Evolutionary conservation across 345 rosid genomes (phyloP).

Genomic region (Eucalyptus brandiana): DNA sequence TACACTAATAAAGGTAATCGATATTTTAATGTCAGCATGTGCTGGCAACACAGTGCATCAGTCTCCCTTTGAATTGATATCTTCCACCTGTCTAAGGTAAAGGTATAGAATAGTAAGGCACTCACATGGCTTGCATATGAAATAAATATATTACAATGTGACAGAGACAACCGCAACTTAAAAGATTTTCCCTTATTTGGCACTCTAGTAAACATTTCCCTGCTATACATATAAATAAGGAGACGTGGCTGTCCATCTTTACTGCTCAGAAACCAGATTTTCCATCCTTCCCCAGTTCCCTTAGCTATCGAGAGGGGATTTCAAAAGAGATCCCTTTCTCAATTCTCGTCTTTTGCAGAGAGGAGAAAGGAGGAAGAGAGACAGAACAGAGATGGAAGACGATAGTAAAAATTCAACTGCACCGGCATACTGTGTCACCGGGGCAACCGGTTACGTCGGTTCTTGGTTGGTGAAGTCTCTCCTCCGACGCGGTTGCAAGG

Average conservation of each 20-base stretch:
- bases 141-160: not conserved
- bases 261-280: not conserved
- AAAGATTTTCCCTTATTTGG: not conserved
- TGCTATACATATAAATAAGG: not conserved
- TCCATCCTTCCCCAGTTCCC: not conserved
- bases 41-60: not conserved
- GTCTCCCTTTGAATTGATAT: not conserved
- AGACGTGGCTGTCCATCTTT: not conserved
- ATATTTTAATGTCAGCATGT: not conserved
- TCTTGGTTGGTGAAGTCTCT: constrained; percentile 75
- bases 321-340: not conserved
- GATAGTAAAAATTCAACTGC: not conserved
- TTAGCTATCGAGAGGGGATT: not conserved
- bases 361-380: not conserved
- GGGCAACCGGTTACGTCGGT: constrained; percentile 67
- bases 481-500: constrained; percentile 38
- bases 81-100: not conserved
- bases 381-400: not conserved
- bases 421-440: constrained; percentile 50
- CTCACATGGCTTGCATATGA: not conserved
- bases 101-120: not conserved
- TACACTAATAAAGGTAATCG: not conserved
- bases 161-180: not conserved
- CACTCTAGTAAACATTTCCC: no score
- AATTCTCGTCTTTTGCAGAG: not conserved